These are phyloP conservation scores for Pleomassaria siparia DNA, from an alignment of 2,329 filamentous ascomycete species.

Conservation along the genomic window DNA sequence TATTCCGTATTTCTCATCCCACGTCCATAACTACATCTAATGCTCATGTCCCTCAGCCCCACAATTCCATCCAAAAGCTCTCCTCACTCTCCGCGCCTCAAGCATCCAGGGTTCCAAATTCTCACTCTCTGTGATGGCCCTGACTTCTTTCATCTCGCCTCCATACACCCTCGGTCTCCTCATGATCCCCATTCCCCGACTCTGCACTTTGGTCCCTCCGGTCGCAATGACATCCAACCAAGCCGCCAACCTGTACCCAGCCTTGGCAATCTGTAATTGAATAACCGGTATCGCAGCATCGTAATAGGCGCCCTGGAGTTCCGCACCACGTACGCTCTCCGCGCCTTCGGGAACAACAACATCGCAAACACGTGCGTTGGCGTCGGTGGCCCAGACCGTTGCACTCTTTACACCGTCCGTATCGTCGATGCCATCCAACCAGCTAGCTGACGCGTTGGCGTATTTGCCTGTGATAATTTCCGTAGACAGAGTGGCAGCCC, in stretches of 20 bases:
- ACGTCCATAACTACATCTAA: too few species aligned
- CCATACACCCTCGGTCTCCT: conserved; percentile 6
- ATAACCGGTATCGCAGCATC: conserved; percentile 42
- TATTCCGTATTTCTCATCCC: too few species aligned
- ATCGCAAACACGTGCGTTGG: conserved; percentile 47
- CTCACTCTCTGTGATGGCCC: conserved; percentile 9
- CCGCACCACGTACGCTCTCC: conserved; percentile 37
- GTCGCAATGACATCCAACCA: conserved; percentile 34
- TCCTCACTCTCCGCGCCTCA: conserved; percentile 26
- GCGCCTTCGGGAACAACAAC: conserved; percentile 45
- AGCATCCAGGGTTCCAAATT: conserved; percentile 31
- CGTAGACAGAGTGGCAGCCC: conserved; percentile 40
- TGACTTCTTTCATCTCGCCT: conserved; percentile 7
- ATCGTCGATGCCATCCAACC: conserved; percentile 42
- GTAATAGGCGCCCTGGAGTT: conserved; percentile 42
- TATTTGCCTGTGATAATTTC: conserved; percentile 46
- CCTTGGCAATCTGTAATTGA: conserved; percentile 49
- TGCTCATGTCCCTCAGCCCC: conserved; percentile 28
- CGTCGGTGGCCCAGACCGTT: conserved; percentile 47
- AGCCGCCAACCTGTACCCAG: conserved; percentile 32
- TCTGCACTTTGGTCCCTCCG: conserved; percentile 12
- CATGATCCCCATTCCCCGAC: conserved; percentile 13
- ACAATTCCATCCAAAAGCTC: conserved; percentile 32
- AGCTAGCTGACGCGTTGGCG: conserved; percentile 29
- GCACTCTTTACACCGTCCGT: conserved; percentile 39